Conservation (phyloP, 805 yeast species). For the Zygoascus bituminiphila region DNA sequence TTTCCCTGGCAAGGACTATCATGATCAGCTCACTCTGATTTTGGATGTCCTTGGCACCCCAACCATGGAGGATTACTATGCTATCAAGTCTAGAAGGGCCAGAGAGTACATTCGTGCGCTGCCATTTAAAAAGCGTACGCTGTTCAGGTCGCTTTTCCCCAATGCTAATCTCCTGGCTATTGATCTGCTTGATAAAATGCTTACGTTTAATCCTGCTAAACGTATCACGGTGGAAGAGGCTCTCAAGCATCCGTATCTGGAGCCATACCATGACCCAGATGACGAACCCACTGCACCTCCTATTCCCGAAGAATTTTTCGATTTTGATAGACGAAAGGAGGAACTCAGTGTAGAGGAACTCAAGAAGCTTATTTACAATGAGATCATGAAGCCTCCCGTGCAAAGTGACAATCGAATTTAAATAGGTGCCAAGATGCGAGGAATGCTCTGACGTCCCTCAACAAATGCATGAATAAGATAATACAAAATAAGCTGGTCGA, state of each 20-base stretch:
- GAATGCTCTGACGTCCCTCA: too few relatives aligned
- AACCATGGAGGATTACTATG: conserved; percentile 62
- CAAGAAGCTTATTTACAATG: conserved; percentile 69
- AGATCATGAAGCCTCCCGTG: conserved; percentile 46
- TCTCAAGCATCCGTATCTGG: conserved; percentile 74
- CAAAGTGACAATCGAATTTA: neutral
- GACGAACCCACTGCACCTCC: conserved; percentile 87
- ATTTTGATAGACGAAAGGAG: conserved; percentile 78
- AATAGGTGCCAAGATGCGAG: too few relatives aligned
- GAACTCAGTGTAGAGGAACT: conserved; percentile 68
- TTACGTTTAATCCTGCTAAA: conserved; percentile 74
- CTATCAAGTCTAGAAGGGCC: conserved; percentile 62
- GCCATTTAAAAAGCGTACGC: conserved; percentile 73
- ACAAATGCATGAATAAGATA: neutral
- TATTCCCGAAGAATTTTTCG: conserved; percentile 80
- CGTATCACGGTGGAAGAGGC: conserved; percentile 83
- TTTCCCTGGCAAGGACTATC: conserved; percentile 93
- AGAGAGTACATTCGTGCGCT: conserved; percentile 84
- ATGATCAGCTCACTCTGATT: conserved; percentile 87
- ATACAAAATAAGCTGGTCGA: too few relatives aligned
- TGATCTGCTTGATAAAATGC: conserved; percentile 59
- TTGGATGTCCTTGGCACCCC: conserved; percentile 90
- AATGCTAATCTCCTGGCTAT: conserved; percentile 59
- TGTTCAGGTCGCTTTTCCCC: conserved; percentile 54
- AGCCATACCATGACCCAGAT: conserved; percentile 85